These are phyloP conservation scores for Pilatotrama ljubarskyi DNA, from an alignment of 768 basidiomycete genomes.

Conservation along the genomic window DNA sequence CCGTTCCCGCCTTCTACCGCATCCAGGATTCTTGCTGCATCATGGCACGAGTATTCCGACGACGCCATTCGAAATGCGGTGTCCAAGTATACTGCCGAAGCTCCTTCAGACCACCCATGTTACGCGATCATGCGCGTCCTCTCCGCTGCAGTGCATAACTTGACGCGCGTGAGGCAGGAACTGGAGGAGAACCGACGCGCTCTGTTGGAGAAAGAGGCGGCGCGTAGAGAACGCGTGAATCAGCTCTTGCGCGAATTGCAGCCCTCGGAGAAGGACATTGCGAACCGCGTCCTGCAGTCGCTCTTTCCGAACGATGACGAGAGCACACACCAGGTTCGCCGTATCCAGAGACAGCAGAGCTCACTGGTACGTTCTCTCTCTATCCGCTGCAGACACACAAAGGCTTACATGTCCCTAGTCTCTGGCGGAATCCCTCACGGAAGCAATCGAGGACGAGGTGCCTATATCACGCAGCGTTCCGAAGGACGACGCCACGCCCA, in stretches of 20 bases:
- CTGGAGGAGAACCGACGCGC: slow-evolving; percentile 58
- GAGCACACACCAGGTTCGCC: slow-evolving; percentile 43
- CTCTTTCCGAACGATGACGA: slow-evolving; percentile 56
- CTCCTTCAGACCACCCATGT: slow-evolving; percentile 57
- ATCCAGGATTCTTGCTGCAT: slow-evolving; percentile 58
- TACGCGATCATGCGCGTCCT: slow-evolving; percentile 67
- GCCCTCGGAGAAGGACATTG: slow-evolving; percentile 64
- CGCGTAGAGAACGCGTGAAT: slow-evolving; percentile 52
- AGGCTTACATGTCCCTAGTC: slow-evolving; percentile 34
- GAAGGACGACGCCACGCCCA: slow-evolving; percentile 26
- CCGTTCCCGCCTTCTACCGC: slow-evolving; percentile 25
- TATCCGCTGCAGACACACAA: not conserved
- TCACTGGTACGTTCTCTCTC: slow-evolving; percentile 48
- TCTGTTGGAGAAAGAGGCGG: slow-evolving; percentile 61
- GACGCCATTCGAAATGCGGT: slow-evolving; percentile 68
- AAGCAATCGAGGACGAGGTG: slow-evolving; percentile 53
- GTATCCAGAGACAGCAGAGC: slow-evolving; percentile 52
- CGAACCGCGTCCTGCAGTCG: slow-evolving; percentile 63
- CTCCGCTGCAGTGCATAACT: slow-evolving; percentile 62
- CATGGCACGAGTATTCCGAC: slow-evolving; percentile 80
- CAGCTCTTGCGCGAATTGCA: slow-evolving; percentile 56
- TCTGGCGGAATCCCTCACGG: slow-evolving; percentile 45
- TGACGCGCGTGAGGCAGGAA: slow-evolving; percentile 58
- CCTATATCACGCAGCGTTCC: slow-evolving; percentile 31
- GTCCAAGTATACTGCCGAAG: slow-evolving; percentile 45